Conservation (phyloP, 371 early-diverging fungal genomes). For the Lichtheimia corymbifera region DNA sequence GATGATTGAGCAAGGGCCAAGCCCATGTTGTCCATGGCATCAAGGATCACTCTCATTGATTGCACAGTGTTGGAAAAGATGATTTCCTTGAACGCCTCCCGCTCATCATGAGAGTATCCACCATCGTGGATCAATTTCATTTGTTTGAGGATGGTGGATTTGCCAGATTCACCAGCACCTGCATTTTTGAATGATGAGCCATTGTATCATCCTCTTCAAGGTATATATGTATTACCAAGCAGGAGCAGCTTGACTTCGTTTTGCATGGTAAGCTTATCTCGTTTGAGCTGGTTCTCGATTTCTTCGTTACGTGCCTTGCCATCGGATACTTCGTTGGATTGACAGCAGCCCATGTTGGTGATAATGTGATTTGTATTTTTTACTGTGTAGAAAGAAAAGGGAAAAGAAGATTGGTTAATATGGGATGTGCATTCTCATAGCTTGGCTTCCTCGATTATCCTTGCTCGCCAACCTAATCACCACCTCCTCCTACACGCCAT, state of each 20-base stretch:
- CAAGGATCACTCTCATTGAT: conserved; percentile 92
- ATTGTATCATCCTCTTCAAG: conserved; percentile 26
- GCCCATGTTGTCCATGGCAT: conserved; percentile 87
- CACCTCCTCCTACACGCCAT: too few species aligned
- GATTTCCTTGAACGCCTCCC: conserved; percentile 89
- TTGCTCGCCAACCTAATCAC: too few species aligned
- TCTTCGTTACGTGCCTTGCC: conserved; percentile 80
- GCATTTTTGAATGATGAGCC: conserved; percentile 1
- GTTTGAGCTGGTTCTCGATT: conserved; percentile 86
- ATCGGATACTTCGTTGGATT: conserved; percentile 82
- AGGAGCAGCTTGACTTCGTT: conserved; percentile 96
- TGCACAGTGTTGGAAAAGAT: conserved; percentile 93
- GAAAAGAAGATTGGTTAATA: conserved; percentile 4
- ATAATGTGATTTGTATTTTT: conserved; percentile 4
- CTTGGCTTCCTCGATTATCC: too few species aligned
- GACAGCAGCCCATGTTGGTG: conserved; percentile 85
- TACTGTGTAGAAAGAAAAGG: conserved; percentile 2
- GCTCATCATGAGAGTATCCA: conserved; percentile 87
- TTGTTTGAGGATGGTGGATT: conserved; percentile 96
- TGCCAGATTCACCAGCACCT: conserved; percentile 98
- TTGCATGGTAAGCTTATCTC: conserved; percentile 74
- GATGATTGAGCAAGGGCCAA: conserved; percentile 63
- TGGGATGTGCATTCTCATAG: background rate
- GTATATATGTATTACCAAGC: conserved; percentile 64
- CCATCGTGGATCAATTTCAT: conserved; percentile 96